phyloP scores from a whole-genome alignment of 2,329 filamentous ascomycete genomes.

The Epichloe typhina region DNA sequence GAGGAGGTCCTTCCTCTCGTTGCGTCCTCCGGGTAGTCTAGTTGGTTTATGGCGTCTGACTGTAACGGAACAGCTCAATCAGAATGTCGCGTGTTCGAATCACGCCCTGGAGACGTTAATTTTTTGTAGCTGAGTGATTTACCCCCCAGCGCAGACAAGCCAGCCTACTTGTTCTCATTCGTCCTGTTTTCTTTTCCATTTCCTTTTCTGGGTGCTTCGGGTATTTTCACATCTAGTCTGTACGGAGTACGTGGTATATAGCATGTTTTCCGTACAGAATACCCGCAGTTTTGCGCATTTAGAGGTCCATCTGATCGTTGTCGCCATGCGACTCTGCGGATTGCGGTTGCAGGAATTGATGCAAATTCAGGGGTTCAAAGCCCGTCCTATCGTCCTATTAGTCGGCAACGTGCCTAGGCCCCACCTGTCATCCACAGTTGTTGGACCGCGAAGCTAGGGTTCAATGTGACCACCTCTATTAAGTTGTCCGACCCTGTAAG shows the following conservation, averaged over 20 bases:
- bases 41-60: slow-evolving; percentile 16
- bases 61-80: slow-evolving; percentile 14
- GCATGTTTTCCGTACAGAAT: no score
- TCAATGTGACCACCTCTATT: no score
- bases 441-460: no score
- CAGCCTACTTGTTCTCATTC: background rate
- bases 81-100: slow-evolving; percentile 17
- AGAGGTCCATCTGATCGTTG: background rate
- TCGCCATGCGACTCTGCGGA: no score
- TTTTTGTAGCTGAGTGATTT: background rate
- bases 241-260: no score
- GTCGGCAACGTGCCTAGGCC: background rate
- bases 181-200: background rate
- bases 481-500: no score
- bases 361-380: background rate
- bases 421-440: background rate
- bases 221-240: no score
- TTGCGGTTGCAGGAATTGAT: no score
- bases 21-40: slow-evolving; percentile 13
- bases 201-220: background rate
- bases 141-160: no score
- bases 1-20: background rate
- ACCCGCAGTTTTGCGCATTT: background rate
- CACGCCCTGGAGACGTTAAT: slow-evolving; percentile 10
- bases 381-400: background rate